phyloP scores from a whole-genome alignment of 1,284 basidiomycete genomes.

The Lentinula novae-zelandiae region DNA sequence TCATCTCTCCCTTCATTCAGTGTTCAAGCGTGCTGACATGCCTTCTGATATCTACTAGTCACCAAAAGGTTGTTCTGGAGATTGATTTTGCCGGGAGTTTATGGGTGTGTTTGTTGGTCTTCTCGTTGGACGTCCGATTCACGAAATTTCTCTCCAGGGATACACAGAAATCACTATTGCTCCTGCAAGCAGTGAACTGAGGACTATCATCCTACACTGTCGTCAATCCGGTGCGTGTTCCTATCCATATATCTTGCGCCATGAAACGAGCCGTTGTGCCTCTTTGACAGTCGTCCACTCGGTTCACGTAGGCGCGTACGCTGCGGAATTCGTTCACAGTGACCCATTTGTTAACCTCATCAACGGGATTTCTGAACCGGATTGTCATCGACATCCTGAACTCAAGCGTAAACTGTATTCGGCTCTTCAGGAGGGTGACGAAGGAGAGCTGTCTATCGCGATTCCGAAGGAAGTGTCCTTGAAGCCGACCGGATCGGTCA shows the following conservation, averaged over 20 bases:
- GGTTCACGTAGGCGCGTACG: slow-evolving; percentile 66
- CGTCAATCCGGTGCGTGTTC: slow-evolving; percentile 72
- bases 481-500: slow-evolving; percentile 29
- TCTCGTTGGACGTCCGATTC: slow-evolving; percentile 18
- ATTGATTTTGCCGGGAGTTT: slow-evolving; percentile 80
- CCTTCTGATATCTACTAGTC: slow-evolving; percentile 68
- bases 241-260: slow-evolving; percentile 9
- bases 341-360: slow-evolving; percentile 74
- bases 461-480: slow-evolving; percentile 81
- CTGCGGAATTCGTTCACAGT: slow-evolving; percentile 71
- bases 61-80: slow-evolving; percentile 90
- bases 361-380: slow-evolving; percentile 53
- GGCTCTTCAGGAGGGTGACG: slow-evolving; percentile 84
- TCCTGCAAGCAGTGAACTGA: slow-evolving; percentile 73
- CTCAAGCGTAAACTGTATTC: slow-evolving; percentile 92
- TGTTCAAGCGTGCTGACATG: slow-evolving; percentile 40
- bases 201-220: slow-evolving; percentile 81
- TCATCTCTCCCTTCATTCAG: slow-evolving; percentile 24
- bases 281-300: slow-evolving; percentile 60
- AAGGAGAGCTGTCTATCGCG: slow-evolving; percentile 91
- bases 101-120: slow-evolving; percentile 50
- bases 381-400: slow-evolving; percentile 90
- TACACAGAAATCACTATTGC: slow-evolving; percentile 89
- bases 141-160: slow-evolving; percentile 48
- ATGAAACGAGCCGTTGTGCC: slow-evolving; percentile 17